Evolutionary conservation across 228 moss, liverwort and hornwort genomes (phyloP), one percentile per base, ranked within the genome.

Genomic region (Sphagnum magellanicum): DNA sequence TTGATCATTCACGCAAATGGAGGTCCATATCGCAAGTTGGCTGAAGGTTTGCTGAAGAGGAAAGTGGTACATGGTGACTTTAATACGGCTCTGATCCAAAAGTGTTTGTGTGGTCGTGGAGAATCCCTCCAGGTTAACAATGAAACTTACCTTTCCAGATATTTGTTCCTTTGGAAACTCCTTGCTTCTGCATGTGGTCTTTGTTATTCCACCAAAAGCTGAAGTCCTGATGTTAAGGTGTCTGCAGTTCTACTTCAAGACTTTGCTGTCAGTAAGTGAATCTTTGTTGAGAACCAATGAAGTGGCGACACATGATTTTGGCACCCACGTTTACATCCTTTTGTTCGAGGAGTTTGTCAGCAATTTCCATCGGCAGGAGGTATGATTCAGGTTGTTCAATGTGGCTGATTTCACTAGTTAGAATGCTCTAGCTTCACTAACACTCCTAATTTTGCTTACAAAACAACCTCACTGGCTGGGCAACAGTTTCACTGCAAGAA

Each of bases 1-100:
- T 76, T 91, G 71, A 94, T 94, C 60, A 79, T 94, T 61, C 93
- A 94, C 75, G 85, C 85, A 64, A 91, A 93, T 81, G 93, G 91
- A 72, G 89, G 83, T 50, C 89, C 81, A 5, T 82, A 94, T 48
- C 89, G 91, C 10, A 94, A 89, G 77, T 74, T 51, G 13, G 91
- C 91, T 51, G 89, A 94, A 69, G 75, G 83, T 11, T 68, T 89
- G 63, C 69, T 94, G 74, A 73, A 89, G 69, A 83, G 80, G 55
- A 94, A 94, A 79, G 83, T 94, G 63, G 61, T 72, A 64, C 79
- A 79, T 70, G 85, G 85, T 74, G 91, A 91, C 75, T 74, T 94
- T 11, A 71, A 79, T 17, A 70, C 81, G 61, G 70, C 80, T 62
- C 77, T 94, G 76, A 77, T 94, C 66, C 81, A 78, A 66, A 81